Evolutionary conservation across 176 grass and related monocot species (phyloP).

Genomic region (Phragmites australis): DNA sequence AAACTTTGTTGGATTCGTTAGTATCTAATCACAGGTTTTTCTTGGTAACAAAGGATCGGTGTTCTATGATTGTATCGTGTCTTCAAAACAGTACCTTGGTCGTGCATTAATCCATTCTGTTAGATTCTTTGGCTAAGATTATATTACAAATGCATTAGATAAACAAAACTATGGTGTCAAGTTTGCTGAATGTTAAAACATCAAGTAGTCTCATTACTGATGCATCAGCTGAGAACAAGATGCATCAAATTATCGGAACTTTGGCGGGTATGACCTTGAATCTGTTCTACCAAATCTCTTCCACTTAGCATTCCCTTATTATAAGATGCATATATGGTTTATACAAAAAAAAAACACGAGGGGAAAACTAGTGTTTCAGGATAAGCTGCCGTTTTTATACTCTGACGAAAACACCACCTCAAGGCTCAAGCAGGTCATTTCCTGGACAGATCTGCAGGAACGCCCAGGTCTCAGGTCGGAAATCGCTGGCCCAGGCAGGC

Average conservation of each 20-base stretch:
- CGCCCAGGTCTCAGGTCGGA: no score
- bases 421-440: not conserved
- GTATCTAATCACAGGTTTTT: constrained; percentile 50
- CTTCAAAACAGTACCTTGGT: not conserved
- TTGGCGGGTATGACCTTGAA: not conserved
- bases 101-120: constrained; percentile 10
- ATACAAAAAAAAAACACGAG: not conserved
- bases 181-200: constrained; percentile 5
- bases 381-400: not conserved
- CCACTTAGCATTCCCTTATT: not conserved
- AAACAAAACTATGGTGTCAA: constrained; percentile 10
- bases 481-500: no score
- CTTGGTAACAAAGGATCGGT: constrained; percentile 1
- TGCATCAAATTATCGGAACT: not conserved
- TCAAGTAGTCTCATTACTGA: not conserved
- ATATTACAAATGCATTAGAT: not conserved
- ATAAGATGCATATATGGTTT: not conserved
- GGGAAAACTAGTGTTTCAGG: not conserved
- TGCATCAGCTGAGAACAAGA: not conserved
- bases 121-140: constrained; percentile 39
- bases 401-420: not conserved
- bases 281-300: not conserved
- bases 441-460: no score
- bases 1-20: not conserved
- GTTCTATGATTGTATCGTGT: constrained; percentile 7